Evolutionary conservation across 352 stramenopile genomes (phyloP), one percentile per base, ranked within the genome.

Genomic region (Globisporangium cylindrosporum): DNA sequence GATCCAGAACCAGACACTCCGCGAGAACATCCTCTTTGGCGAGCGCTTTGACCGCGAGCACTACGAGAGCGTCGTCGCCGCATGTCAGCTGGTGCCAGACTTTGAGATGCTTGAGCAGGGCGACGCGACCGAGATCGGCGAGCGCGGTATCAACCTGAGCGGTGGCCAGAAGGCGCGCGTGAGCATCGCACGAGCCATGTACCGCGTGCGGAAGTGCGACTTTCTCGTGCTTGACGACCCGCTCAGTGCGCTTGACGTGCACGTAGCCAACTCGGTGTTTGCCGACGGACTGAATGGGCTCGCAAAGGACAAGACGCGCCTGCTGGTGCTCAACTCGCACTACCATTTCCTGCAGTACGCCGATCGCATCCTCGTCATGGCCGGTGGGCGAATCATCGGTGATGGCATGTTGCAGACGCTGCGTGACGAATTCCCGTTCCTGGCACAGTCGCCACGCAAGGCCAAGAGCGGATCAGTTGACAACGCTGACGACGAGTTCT

Each of bases 91-190:
- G 7, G 56, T 77, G 0, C 83, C 89, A 27, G 96, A 99, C 72
- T 72, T 99, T 27, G 82, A 84, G 36, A 70, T 94, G 15, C 77
- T 98, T 15, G 77, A 90, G 10, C 77, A 78, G 36, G 95, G 95
- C 1, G 96, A 99, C 71, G 53, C 75, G 57, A 98, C 95, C 0
- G 94, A 99, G 71, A 98, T 99, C 59, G 97, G 96, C 9, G 94
- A 82, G 49, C 73, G 84, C 4, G 91, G 91, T 4, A 90, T 97
- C 63, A 97, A 95, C 66, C 63, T 97, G 7, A 92, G 80, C 58
- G 90, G 90, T 9, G 90, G 90, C 1, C 90, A 97, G 64, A 94
- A 93, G 66, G 81, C 83, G 38, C 81, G 86, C 0, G 76, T 95
- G 15, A 70, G 67, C 14, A 65, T 94, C 0, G 84, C 84, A 1